Evolutionary conservation across 495 filamentous ascomycete genomes (phyloP).

Genomic region (Aspergillus taichungensis): DNA sequence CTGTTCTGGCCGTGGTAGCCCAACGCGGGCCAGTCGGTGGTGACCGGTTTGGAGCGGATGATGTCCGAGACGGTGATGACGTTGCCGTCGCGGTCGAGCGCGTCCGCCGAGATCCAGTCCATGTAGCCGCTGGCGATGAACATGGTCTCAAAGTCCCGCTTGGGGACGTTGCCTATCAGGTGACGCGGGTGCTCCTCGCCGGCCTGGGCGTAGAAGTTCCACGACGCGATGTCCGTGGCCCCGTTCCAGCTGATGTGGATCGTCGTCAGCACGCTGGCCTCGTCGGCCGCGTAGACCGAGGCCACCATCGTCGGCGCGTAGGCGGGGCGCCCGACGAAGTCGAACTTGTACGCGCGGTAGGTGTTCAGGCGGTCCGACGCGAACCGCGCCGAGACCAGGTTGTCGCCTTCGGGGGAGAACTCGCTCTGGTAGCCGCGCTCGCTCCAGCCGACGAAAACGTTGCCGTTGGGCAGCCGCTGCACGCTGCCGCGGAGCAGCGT

Average conservation of each 20-base stretch:
- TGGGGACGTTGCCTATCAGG: slow-evolving; percentile 16
- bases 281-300: slow-evolving; percentile 21
- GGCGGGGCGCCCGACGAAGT: slow-evolving; percentile 22
- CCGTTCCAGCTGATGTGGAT: slow-evolving; percentile 40
- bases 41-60: too few species aligned
- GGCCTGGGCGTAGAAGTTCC: slow-evolving; percentile 27
- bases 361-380: slow-evolving; percentile 15
- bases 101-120: slow-evolving; percentile 43
- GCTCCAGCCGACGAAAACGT: slow-evolving; percentile 51
- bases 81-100: slow-evolving; percentile 15
- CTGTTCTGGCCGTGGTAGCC: too few species aligned
- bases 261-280: slow-evolving; percentile 21
- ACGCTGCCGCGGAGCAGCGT: slow-evolving; percentile 48
- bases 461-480: slow-evolving; percentile 43
- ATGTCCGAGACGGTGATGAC: background rate
- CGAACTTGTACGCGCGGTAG: slow-evolving; percentile 28
- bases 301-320: slow-evolving; percentile 18
- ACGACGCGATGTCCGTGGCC: slow-evolving; percentile 33
- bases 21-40: too few species aligned
- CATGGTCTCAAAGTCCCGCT: slow-evolving; percentile 24
- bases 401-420: slow-evolving; percentile 37
- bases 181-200: slow-evolving; percentile 16
- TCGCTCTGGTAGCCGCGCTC: slow-evolving; percentile 44
- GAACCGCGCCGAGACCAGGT: slow-evolving; percentile 30
- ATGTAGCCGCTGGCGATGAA: slow-evolving; percentile 24